Evolutionary conservation across 2,329 filamentous ascomycete genomes (phyloP).

Genomic region (Monosporascus sp.): DNA sequence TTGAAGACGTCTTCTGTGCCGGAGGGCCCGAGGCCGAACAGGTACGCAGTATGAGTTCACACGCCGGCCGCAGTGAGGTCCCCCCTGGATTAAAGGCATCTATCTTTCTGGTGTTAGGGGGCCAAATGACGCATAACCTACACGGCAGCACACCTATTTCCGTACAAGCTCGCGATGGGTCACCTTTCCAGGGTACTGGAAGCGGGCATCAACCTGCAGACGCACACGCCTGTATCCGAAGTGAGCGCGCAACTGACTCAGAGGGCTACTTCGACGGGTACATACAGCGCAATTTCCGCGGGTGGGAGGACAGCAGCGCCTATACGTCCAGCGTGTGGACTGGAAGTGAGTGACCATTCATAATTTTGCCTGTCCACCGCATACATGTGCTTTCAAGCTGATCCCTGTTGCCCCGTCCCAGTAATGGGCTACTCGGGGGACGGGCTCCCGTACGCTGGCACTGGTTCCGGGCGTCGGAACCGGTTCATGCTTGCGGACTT

Average conservation of each 20-base stretch:
- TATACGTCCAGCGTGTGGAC: slow-evolving; percentile 35
- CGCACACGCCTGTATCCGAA: slow-evolving; percentile 12
- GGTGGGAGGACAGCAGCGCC: slow-evolving; percentile 40
- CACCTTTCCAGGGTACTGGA: slow-evolving; percentile 5
- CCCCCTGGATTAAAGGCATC: background rate
- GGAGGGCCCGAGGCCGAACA: slow-evolving; percentile 23
- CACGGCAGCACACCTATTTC: slow-evolving; percentile 12
- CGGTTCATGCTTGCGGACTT: slow-evolving; percentile 36
- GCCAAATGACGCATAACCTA: slow-evolving; percentile 24
- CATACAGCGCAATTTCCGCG: slow-evolving; percentile 40
- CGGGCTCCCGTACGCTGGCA: slow-evolving; percentile 25
- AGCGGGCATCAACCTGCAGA: slow-evolving; percentile 13
- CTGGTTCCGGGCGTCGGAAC: slow-evolving; percentile 26
- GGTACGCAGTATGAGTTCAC: slow-evolving; percentile 12
- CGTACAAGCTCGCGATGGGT: slow-evolving; percentile 13
- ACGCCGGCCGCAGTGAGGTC: slow-evolving; percentile 5
- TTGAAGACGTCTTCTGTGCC: slow-evolving; percentile 25
- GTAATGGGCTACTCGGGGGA: slow-evolving; percentile 6
- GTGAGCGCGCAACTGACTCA: slow-evolving; percentile 7
- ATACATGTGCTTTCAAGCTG: background rate
- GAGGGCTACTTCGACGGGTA: slow-evolving; percentile 36
- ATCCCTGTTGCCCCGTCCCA: background rate
- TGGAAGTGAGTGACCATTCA: slow-evolving; percentile 25
- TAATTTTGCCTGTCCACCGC: background rate
- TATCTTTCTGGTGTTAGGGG: slow-evolving; percentile 23